Evolutionary conservation across 345 rosid species (phyloP).

Genomic region (Toxicodendron radicans): DNA sequence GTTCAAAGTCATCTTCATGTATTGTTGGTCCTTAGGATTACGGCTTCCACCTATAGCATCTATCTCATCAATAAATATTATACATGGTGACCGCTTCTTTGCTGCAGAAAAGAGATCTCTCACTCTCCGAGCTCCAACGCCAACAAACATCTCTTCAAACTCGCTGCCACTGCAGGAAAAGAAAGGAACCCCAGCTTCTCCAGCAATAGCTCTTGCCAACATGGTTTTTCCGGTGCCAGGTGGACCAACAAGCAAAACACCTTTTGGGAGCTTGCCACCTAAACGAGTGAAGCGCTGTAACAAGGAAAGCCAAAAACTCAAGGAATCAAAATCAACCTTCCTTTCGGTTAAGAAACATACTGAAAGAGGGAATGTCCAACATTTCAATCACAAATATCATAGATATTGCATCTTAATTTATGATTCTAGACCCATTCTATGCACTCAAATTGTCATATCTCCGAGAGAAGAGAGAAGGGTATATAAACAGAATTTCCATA

Average conservation of each 20-base stretch:
- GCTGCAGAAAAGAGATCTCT: slow-evolving; percentile 99
- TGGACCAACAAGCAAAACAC: slow-evolving; percentile 95
- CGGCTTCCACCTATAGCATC: slow-evolving; percentile 98
- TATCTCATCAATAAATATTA: slow-evolving; percentile 94
- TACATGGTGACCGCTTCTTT: slow-evolving; percentile 96
- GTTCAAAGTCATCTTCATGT: slow-evolving; percentile 97
- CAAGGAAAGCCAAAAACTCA: slow-evolving; percentile 14
- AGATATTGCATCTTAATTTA: background rate
- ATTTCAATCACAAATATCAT: background rate
- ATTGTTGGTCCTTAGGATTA: slow-evolving; percentile 88
- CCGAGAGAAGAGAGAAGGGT: background rate
- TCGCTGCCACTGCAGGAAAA: slow-evolving; percentile 99
- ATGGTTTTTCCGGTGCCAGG: slow-evolving; percentile 99
- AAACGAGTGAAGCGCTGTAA: slow-evolving; percentile 94
- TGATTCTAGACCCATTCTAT: background rate
- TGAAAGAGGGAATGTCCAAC: background rate
- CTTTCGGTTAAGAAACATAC: background rate
- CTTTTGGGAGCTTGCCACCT: slow-evolving; percentile 98
- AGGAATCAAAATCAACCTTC: slow-evolving; percentile 14
- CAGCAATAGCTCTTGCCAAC: slow-evolving; percentile 98
- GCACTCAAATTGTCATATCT: background rate
- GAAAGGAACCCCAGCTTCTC: slow-evolving; percentile 99
- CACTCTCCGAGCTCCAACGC: slow-evolving; percentile 97
- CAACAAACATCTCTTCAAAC: slow-evolving; percentile 99
- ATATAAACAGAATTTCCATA: background rate